Evolutionary conservation across 768 basidiomycete species (phyloP), one percentile per base, ranked within the genome.

Genomic region (Collybiopsis confluens): DNA sequence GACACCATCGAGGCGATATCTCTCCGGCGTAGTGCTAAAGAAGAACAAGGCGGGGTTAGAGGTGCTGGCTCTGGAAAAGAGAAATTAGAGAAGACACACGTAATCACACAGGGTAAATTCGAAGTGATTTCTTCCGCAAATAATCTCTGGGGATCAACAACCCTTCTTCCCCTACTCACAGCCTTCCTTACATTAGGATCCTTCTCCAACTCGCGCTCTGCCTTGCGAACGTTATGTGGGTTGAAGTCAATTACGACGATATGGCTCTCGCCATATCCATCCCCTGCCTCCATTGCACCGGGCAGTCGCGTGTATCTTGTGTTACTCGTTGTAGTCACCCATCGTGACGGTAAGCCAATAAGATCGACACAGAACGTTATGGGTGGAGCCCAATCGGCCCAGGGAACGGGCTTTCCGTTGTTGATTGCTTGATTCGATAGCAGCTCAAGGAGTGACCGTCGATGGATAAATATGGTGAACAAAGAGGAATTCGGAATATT

Each of bases 251-350:
- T 48, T 24, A 54, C 38, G 10, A 54, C 41, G 11, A 54, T 54
- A 10, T 33, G 16, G 13, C 45, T 27, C 38, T 37, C 7, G 10
- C 27, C 23, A 37, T 45, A 41, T 8, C 45, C 52, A 4, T 52
- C 40, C 4, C 15, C 18, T 21, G 42, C 52, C 20, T 53, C 52
- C 3, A 16, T 33, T 30, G 26, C 42, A 11, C 21, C 21, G 36
- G 41, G 42, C 3, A 53, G 41, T n/a, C 44, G 15, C 36, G 68
- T 67, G 30, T 64, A 68, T 10, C 73, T 58, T 57, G 72, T 68
- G 0, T 70, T 70, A 28, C 63, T 61, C 16, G 67, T 66, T 0
- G 70, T 73, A 20, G 73, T 73, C 23, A 74, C 72, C 75, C 73
- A 75, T 4, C 69, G 60, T 2, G 69, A 73, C 1, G 69, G 61